Percentiles rank a stretch among this genome's conserved stretches.
Evolutionary conservation across 306 rosid species (phyloP).

Genomic region (Mucuna pruriens): DNA sequence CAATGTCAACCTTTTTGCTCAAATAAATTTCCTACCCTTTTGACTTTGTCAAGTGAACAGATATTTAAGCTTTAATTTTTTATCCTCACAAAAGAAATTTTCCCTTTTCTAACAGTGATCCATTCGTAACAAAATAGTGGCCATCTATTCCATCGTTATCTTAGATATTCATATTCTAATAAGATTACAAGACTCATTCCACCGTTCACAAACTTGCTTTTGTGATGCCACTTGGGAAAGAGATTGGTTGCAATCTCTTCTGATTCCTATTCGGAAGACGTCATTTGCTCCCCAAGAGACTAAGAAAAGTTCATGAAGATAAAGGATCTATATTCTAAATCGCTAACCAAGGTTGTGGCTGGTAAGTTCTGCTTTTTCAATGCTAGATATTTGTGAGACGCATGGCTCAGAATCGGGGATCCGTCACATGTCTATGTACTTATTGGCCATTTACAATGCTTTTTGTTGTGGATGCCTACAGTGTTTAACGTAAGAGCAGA

Average conservation of each 20-base stretch:
- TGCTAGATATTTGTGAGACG: not conserved
- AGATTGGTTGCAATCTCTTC: not conserved
- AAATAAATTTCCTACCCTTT: not conserved
- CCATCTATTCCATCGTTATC: not conserved
- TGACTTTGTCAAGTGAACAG: slow-evolving; percentile 2
- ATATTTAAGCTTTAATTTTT: not conserved
- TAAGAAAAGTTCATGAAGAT: slow-evolving; percentile 4
- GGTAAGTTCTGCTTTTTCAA: not conserved
- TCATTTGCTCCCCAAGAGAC: not conserved
- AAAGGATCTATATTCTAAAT: not conserved
- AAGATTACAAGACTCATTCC: not conserved
- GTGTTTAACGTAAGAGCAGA: not conserved
- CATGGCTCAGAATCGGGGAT: not conserved
- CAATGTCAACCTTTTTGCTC: slow-evolving; percentile 3
- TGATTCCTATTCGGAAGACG: not conserved
- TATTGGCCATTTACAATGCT: not conserved
- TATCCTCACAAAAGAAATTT: not conserved
- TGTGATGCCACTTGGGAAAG: not conserved
- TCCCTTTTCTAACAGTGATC: not conserved
- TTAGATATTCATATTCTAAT: not conserved
- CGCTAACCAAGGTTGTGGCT: not conserved
- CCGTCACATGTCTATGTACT: not conserved
- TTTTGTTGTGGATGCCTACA: not conserved
- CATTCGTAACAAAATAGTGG: not conserved
- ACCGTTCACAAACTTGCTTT: not conserved